A percentile compares a stretch with the other conserved stretches of the same genome.
phyloP scores from a whole-genome alignment of 2,329 filamentous ascomycete genomes.

The Colletotrichum destructivum region DNA sequence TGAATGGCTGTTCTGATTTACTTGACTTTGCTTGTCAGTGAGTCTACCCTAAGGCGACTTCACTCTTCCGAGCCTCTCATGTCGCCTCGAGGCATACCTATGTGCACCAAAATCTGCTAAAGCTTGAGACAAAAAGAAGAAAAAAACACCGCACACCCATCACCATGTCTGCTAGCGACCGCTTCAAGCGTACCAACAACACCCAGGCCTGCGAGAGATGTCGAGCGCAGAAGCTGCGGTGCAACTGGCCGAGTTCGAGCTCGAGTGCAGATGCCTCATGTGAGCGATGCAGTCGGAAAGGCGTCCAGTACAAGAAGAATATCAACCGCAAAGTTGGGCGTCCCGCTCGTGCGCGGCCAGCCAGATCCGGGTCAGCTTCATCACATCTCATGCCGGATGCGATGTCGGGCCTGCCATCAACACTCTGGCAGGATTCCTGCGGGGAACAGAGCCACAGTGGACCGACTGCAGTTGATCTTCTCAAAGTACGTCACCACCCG shows the following conservation, averaged over 20 bases:
- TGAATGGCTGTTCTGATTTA: no score
- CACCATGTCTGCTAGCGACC: conserved; percentile 6
- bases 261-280: not conserved
- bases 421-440: not conserved
- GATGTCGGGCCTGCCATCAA: no score
- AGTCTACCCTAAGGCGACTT: no score
- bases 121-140: not conserved
- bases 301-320: conserved; percentile 11
- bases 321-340: not conserved
- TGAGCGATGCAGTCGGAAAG: conserved; percentile 8
- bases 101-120: not conserved
- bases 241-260: not conserved
- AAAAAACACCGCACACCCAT: not conserved
- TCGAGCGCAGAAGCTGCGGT: conserved; percentile 5
- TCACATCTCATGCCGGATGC: not conserved
- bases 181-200: not conserved
- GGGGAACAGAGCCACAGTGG: not conserved
- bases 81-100: no score
- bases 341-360: not conserved
- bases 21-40: no score
- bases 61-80: no score
- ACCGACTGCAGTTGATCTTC: no score
- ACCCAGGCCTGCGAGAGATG: conserved; percentile 9
- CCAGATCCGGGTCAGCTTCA: not conserved
- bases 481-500: no score